phyloP scores from a whole-genome alignment of 2,329 filamentous ascomycete species.

The Gnomoniopsis smithogilvyi region DNA sequence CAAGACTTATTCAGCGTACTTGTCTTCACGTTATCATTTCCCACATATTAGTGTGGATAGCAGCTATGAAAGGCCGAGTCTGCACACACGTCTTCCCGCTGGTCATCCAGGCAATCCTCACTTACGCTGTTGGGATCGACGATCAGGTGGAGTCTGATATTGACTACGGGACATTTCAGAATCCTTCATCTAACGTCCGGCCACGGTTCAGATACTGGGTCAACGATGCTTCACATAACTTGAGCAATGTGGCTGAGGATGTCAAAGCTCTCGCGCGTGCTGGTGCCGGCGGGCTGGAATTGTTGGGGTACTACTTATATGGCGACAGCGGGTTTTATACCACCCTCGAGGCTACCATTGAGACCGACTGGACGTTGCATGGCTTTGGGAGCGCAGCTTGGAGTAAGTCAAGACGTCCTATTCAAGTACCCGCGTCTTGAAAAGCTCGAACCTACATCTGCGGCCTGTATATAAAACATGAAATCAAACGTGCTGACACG shows the following conservation, averaged over 20 bases:
- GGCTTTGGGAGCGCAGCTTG: slow-evolving; percentile 34
- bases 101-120: background rate
- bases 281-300: slow-evolving; percentile 12
- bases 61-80: background rate
- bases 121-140: background rate
- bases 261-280: slow-evolving; percentile 1
- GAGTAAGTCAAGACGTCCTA: background rate
- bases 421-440: background rate
- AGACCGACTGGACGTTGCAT: slow-evolving; percentile 14
- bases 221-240: background rate
- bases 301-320: slow-evolving; percentile 12
- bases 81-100: background rate
- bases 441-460: background rate
- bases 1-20: too few species aligned
- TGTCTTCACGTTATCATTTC: too few species aligned
- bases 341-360: background rate
- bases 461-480: background rate
- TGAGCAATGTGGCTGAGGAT: slow-evolving; percentile 7
- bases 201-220: slow-evolving; percentile 4
- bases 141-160: background rate
- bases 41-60: background rate
- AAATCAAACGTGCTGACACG: background rate
- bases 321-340: background rate
- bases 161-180: slow-evolving; percentile 5
- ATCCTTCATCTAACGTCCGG: slow-evolving; percentile 1